A percentile compares a stretch with the other conserved stretches of the same genome.
These are phyloP conservation scores for Echinochloa phyllopogon DNA, from an alignment of 176 grass and related monocot species.

Conservation along the genomic window DNA sequence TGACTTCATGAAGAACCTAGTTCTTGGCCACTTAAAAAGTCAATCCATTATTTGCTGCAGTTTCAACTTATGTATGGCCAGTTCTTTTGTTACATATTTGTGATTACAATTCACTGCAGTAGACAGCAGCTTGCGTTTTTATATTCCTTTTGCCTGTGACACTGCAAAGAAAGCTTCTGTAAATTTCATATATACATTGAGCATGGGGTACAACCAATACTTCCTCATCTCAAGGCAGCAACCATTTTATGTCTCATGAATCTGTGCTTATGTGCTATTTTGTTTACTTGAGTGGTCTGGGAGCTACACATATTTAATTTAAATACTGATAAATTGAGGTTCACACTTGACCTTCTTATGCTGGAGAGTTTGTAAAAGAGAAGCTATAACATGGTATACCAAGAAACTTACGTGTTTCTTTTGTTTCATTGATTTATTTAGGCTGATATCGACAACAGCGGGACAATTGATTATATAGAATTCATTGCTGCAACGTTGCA, in stretches of 20 bases:
- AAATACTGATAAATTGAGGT: slow-evolving; percentile 18
- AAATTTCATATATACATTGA: slow-evolving; percentile 7
- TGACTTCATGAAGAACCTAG: slow-evolving; percentile 11
- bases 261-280: slow-evolving; percentile 2
- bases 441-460: slow-evolving; percentile 97
- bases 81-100: slow-evolving; percentile 16
- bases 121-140: slow-evolving; percentile 19
- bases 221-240: slow-evolving; percentile 6
- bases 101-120: background rate
- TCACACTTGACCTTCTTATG: slow-evolving; percentile 13
- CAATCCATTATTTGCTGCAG: background rate
- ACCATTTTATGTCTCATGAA: background rate
- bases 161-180: background rate
- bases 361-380: slow-evolving; percentile 13
- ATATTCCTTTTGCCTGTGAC: background rate
- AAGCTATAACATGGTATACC: slow-evolving; percentile 6
- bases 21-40: slow-evolving; percentile 7
- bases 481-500: slow-evolving; percentile 99
- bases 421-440: slow-evolving; percentile 46
- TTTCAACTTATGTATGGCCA: slow-evolving; percentile 11
- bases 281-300: slow-evolving; percentile 18
- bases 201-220: background rate
- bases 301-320: slow-evolving; percentile 23
- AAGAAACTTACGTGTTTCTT: slow-evolving; percentile 31
- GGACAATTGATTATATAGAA: slow-evolving; percentile 97